Conservation (phyloP, 2,329 filamentous ascomycete species). For the Botrytis tulipae region DNA sequence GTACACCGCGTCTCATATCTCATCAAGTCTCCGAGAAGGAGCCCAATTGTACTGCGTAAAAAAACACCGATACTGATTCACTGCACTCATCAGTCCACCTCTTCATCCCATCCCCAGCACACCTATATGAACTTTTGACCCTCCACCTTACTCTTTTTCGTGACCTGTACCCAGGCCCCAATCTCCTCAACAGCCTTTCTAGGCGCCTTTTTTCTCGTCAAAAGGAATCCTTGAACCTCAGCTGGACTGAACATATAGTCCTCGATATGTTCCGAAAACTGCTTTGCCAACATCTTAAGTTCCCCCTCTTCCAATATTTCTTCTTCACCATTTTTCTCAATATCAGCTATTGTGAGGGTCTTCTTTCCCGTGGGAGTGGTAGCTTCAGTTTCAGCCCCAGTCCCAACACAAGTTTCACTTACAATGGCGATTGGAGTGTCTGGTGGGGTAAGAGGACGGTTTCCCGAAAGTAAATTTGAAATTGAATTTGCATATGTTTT, state of each 20-base stretch:
- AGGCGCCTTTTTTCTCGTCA: conserved; percentile 61
- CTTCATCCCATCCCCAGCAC: no score
- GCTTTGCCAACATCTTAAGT: conserved; percentile 37
- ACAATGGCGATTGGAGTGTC: conserved; percentile 22
- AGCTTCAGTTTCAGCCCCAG: not conserved
- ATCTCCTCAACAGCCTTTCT: conserved; percentile 54
- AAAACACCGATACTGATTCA: not conserved
- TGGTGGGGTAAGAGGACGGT: conserved; percentile 25
- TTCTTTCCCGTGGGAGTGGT: not conserved
- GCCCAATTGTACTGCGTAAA: not conserved
- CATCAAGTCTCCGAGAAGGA: not conserved
- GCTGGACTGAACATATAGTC: conserved; percentile 55
- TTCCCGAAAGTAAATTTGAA: not conserved
- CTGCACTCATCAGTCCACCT: no score
- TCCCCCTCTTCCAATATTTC: conserved; percentile 32
- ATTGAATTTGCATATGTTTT: not conserved
- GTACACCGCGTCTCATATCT: not conserved
- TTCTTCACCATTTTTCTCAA: not conserved
- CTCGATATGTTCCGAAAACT: conserved; percentile 55
- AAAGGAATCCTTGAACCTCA: conserved; percentile 63
- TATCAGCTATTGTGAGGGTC: not conserved
- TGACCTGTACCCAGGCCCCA: conserved; percentile 52
- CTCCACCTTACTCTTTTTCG: conserved; percentile 37
- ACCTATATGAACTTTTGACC: not conserved
- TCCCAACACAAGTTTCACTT: not conserved